Evolutionary conservation across 306 rosid species (phyloP), one percentile per base, ranked within the genome.

Genomic region (Herpetospermum pedunculosum): DNA sequence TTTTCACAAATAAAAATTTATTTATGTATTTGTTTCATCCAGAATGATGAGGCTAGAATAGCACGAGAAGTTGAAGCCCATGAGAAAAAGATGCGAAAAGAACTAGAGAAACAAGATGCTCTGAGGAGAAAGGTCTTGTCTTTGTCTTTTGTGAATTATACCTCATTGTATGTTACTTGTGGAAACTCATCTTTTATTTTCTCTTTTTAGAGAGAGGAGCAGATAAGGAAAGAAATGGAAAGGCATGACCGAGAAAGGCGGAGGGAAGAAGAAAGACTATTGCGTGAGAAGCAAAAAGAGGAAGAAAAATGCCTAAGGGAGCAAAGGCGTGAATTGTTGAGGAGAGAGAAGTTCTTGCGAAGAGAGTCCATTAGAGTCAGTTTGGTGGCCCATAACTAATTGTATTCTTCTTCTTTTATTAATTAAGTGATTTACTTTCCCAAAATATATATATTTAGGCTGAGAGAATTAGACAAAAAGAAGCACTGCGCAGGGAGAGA

Each of bases 201-300:
- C 48, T 4, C 49, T 19, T 75, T 80, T 30, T 71, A 90, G 97
- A 88, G 90, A 72, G 94, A 91, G 65, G 97, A 91, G 74, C 92
- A 87, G 57, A 75, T 78, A 28, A 87, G 77, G 80, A 91, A 87
- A 77, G 92, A 91, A 70, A 82, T 87, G 89, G 92, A 91, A 84
- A 91, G 81, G 77, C 82, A 76, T 41, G 89, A 88, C 18, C 90
- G 92, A 75, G 97, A 88, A 76, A 87, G 89, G 87, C 82, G 55
- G 76, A 91, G 84, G 80, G 97, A 91, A 81, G 89, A 90, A 81
- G 94, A 91, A 77, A 88, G 89, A 71, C 41, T 88, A 47, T 53
- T 86, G 85, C 96, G 90, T 76, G 96, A 90, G 82, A 90, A 85
- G 81, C 93, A 76, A 73, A 79, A 82, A 53, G 92, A 88, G 86